A percentile compares a stretch with the other conserved stretches of the same genome.
Evolutionary conservation across 495 filamentous ascomycete species (phyloP).

Genomic region (Stereocaulon alpinum): DNA sequence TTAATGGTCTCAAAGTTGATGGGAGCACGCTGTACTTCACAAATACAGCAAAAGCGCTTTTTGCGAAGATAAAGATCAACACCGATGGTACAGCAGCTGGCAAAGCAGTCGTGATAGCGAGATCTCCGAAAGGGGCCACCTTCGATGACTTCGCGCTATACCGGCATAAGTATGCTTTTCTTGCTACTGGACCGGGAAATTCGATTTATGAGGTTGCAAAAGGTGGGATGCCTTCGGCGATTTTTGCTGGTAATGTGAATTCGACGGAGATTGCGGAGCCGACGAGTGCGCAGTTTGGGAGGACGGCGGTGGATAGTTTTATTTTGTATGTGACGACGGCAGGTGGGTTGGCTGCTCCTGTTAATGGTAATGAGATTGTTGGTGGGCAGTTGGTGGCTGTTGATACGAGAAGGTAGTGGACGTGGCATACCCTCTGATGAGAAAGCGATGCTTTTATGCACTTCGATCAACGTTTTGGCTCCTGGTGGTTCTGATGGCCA

Average conservation of each 20-base stretch:
- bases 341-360: neutral
- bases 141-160: conserved; percentile 27
- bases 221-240: neutral
- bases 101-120: neutral
- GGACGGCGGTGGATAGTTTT: conserved; percentile 11
- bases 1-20: conserved; percentile 29
- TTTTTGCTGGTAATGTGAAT: conserved; percentile 7
- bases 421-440: no score
- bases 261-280: conserved; percentile 17
- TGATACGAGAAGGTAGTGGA: neutral
- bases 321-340: conserved; percentile 14
- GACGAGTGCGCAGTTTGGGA: conserved; percentile 26
- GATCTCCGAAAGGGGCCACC: neutral
- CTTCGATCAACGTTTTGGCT: neutral
- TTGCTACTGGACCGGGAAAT: conserved; percentile 11
- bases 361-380: conserved; percentile 8
- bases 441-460: no score
- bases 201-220: conserved; percentile 15
- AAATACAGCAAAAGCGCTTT: conserved; percentile 26
- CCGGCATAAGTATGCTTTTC: conserved; percentile 12
- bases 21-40: conserved; percentile 28
- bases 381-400: conserved; percentile 12
- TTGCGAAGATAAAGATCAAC: conserved; percentile 24
- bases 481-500: neutral
- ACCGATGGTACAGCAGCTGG: conserved; percentile 19